Percentiles rank a stretch among this genome's conserved stretches.
Conservation (phyloP, 441 rosid genomes). For the Pelargonium fulgidum region DNA sequence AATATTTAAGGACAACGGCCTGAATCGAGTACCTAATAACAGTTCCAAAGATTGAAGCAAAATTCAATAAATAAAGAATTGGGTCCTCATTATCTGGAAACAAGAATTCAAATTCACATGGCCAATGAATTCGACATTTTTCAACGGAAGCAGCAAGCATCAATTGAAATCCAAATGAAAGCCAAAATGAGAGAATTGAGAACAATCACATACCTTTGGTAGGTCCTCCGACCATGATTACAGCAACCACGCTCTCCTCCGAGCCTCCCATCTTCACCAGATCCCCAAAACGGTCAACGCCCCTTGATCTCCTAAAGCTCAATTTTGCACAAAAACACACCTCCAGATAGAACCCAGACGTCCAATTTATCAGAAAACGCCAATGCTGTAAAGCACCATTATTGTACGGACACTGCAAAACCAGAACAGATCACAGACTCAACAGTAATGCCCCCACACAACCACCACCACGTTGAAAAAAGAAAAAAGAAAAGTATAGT, state of each 20-base stretch:
- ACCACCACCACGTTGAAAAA: too few relatives aligned
- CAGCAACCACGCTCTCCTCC: constrained; percentile 69
- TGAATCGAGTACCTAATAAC: constrained; percentile 62
- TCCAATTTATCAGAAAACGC: neutral
- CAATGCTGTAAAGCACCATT: neutral
- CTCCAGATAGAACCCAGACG: neutral
- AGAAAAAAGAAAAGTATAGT: too few relatives aligned
- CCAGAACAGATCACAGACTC: too few relatives aligned
- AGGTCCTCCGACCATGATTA: constrained; percentile 96
- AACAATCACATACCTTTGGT: constrained; percentile 53
- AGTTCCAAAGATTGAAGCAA: neutral
- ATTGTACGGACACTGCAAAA: too few relatives aligned
- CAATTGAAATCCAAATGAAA: neutral
- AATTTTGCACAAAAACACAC: neutral
- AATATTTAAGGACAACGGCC: constrained; percentile 72
- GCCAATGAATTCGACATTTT: neutral
- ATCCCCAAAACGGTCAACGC: neutral
- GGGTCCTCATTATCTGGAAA: neutral
- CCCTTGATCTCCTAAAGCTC: neutral
- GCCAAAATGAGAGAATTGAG: neutral
- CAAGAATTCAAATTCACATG: neutral
- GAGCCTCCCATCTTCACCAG: neutral
- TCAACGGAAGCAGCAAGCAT: neutral
- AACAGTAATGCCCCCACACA: too few relatives aligned
- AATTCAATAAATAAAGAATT: neutral